Percentiles rank a stretch among this genome's conserved stretches.
phyloP scores from a whole-genome alignment of 345 rosid genomes.

The Aquilaria malaccensis region DNA sequence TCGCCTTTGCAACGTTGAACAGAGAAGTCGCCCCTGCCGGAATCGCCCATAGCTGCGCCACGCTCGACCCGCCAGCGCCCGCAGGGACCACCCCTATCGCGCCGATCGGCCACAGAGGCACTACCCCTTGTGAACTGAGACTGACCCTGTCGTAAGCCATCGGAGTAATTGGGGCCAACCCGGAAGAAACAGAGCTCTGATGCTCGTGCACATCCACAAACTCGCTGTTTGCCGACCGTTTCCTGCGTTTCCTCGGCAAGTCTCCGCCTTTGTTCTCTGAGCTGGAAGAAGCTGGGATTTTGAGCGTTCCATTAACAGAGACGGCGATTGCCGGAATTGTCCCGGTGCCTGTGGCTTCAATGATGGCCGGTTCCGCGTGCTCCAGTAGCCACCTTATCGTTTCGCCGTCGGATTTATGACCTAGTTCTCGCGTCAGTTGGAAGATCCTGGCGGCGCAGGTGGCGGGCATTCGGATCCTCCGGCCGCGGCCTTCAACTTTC shows the following conservation, averaged over 20 bases:
- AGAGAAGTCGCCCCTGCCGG: slow-evolving; percentile 40
- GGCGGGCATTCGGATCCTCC: slow-evolving; percentile 69
- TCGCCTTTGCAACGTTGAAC: slow-evolving; percentile 22
- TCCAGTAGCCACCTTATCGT: slow-evolving; percentile 69
- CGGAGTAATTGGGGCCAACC: slow-evolving; percentile 47
- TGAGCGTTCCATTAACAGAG: slow-evolving; percentile 58
- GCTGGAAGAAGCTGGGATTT: slow-evolving; percentile 40
- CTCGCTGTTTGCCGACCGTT: slow-evolving; percentile 38
- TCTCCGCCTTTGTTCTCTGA: slow-evolving; percentile 24
- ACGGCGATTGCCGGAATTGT: slow-evolving; percentile 82
- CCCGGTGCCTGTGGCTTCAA: slow-evolving; percentile 69
- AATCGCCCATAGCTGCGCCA: slow-evolving; percentile 45
- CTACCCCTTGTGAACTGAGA: slow-evolving; percentile 25
- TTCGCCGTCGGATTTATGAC: slow-evolving; percentile 77
- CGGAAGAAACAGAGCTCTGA: slow-evolving; percentile 40
- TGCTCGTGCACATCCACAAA: slow-evolving; percentile 35
- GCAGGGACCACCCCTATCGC: slow-evolving; percentile 16
- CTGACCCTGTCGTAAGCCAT: slow-evolving; percentile 16
- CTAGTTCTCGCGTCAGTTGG: slow-evolving; percentile 70
- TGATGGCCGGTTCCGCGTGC: slow-evolving; percentile 64
- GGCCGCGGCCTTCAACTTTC: slow-evolving; percentile 85
- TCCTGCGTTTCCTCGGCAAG: slow-evolving; percentile 35
- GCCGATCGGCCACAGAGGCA: slow-evolving; percentile 56
- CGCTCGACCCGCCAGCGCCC: slow-evolving; percentile 27
- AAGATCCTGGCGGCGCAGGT: slow-evolving; percentile 77